Base-by-base conservation (phyloP, 2,329 filamentous ascomycete species). In the Diaporthe sp. region DNA sequence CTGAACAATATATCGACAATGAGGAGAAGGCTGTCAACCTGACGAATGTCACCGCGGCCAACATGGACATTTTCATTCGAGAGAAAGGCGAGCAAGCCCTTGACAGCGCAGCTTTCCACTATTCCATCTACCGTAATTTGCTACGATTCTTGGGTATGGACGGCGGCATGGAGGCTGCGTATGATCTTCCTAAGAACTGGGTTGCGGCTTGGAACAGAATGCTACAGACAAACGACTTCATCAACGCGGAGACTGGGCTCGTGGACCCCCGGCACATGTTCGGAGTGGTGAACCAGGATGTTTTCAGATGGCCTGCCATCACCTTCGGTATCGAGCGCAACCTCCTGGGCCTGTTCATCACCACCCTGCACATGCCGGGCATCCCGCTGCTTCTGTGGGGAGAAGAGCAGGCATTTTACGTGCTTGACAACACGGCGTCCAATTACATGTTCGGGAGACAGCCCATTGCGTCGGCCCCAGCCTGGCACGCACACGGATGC, bases 401-500 rank as follows among this genome's bases (percentile, higher is more conserved):
- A 25, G 91, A 93, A 79, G 91, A 93, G 78, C 91, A 93, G 81
- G 88, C 88, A 0, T 91, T 90, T 75, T 92, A 92, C 77, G 83
- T 92, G 0, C 82, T 92, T 3, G 91, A 93, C 78, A 92, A 89
- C 74, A 92, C 91, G 0, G 91, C 91, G 6, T 83, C 84, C 73
- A 92, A 93, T 78, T 93, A 93, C 78, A 86, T 93, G 55, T 93
- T 90, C 79, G 91, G 91, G 27, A 88, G 91, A 77, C 89, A 91
- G 79, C 83, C 91, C 2, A 92, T 93, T 87, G 88, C 88, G 12
- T 86, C 90, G 3, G 85, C 89, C 2, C 87, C 87, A 3, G 91
- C 91, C 3, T 93, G 91, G 91, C 89, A 91, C 77, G 85, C 87
- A 47, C 91, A 93, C 77, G 91, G 91, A 8, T 93, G 91, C 79